These are phyloP conservation scores for Gastrolobium bilobum DNA, from an alignment of 306 rosid species.

Conservation along the genomic window DNA sequence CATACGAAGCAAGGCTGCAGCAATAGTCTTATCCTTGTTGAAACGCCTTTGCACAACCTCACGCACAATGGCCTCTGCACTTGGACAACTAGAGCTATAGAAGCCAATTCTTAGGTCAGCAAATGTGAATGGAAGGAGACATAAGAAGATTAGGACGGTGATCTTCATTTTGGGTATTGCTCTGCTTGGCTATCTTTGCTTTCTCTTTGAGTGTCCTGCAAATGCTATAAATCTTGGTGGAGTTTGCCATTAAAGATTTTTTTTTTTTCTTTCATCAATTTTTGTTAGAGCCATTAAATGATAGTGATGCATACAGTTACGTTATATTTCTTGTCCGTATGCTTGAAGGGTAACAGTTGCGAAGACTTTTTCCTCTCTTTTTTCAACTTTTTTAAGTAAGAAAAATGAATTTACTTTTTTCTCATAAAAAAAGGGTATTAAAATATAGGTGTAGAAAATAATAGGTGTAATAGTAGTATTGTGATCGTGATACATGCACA, in stretches of 20 bases:
- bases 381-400: no score
- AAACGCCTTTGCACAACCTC: conserved; percentile 52
- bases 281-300: neutral
- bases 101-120: conserved; percentile 52
- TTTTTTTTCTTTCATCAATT: neutral
- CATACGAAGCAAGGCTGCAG: conserved; percentile 62
- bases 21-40: conserved; percentile 39
- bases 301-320: neutral
- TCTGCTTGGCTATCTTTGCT: neutral
- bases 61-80: conserved; percentile 49
- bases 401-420: no score
- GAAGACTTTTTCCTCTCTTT: neutral
- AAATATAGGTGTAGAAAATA: no score
- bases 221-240: neutral
- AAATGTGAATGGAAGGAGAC: conserved; percentile 41
- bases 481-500: no score
- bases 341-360: neutral
- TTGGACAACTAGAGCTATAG: conserved; percentile 53
- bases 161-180: conserved; percentile 29
- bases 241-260: neutral
- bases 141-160: conserved; percentile 3
- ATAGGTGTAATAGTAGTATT: no score
- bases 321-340: neutral
- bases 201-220: neutral
- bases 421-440: no score